Percentiles rank a stretch among this genome's conserved stretches.
Conservation (phyloP, 1,284 basidiomycete genomes). For the Cerrena zonata region DNA sequence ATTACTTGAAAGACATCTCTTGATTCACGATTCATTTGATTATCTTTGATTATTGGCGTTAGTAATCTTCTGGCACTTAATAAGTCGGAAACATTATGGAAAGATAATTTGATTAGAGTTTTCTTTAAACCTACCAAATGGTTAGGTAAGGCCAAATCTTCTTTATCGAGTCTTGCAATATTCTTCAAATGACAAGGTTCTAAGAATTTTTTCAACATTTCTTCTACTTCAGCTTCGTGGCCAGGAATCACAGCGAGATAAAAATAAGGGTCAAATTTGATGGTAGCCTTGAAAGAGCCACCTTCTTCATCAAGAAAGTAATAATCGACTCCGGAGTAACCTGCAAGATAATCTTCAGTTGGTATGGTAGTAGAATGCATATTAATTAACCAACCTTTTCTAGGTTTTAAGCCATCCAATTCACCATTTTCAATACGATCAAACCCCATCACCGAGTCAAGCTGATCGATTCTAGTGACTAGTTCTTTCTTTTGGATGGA, state of each 20-base stretch:
- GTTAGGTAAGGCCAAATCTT: slow-evolving; percentile 93
- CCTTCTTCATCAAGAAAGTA: slow-evolving; percentile 99
- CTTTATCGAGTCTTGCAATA: slow-evolving; percentile 82
- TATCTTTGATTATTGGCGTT: slow-evolving; percentile 82
- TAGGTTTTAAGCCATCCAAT: too few relatives aligned
- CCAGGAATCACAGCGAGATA: slow-evolving; percentile 51
- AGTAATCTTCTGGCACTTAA: slow-evolving; percentile 84
- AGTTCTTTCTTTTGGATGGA: too few relatives aligned
- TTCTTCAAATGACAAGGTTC: slow-evolving; percentile 70
- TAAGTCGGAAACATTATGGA: slow-evolving; percentile 90
- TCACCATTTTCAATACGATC: too few relatives aligned
- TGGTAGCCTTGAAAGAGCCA: slow-evolving; percentile 90
- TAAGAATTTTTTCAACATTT: slow-evolving; percentile 91
- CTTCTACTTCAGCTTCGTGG: slow-evolving; percentile 88
- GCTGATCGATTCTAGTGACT: too few relatives aligned
- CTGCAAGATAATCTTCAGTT: slow-evolving; percentile 74
- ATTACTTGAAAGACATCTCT: slow-evolving; percentile 97
- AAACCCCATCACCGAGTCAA: too few relatives aligned
- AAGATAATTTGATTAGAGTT: slow-evolving; percentile 83
- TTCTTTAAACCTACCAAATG: slow-evolving; percentile 90
- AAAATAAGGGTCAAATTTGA: slow-evolving; percentile 93
- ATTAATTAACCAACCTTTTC: slow-evolving; percentile 96
- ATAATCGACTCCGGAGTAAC: slow-evolving; percentile 88
- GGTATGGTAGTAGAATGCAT: slow-evolving; percentile 96
- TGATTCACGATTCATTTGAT: slow-evolving; percentile 89